Evolutionary conservation across 352 stramenopile genomes (phyloP), one percentile per base, ranked within the genome.

Genomic region (Phytophthora lateralis): DNA sequence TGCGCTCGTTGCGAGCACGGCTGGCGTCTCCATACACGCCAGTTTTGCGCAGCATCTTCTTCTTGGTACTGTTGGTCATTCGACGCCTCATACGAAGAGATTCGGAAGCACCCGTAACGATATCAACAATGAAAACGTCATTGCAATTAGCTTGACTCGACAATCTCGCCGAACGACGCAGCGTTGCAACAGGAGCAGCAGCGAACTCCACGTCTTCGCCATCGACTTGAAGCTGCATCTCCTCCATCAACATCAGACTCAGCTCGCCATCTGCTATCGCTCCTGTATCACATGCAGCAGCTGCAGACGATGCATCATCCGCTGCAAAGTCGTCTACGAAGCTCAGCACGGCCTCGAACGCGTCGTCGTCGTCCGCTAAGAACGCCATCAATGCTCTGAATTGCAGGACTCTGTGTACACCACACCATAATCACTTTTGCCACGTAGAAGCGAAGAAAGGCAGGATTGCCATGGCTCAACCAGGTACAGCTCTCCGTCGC

Each of bases 401-500:
- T 6, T 7, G 45, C 30, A 18, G 10, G 8, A 12, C 26, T 35
- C 30, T 6, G 20, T 55, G 62, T 66, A 12, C 20, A 29, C 18
- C 47, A 61, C 62, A 65, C 9, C 57, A 65, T 3, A 29, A 17
- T 42, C 7, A 24, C 52, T 38, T 45, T 63, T 15, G 30, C 51
- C 51, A 67, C 51, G 51, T 66, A 55, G 6, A 57, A 46, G n/a
- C 38, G 21, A 24, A 15, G 54, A 24, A 54, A 54, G 10, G 18
- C 21, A 55, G 59, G 56, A 71, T 71, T 58, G 50, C 20, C 32
- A 75, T 75, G 67, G 67, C 67, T 35, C 62, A 75, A 54, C 56
- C 67, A 57, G 67, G 67, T 75, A 30, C 37, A 43, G 2, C 21
- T 15, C 20, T 6, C 12, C 8, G 10, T 27, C 18, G 9, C 9